Base-by-base conservation (phyloP, 2,329 filamentous ascomycete species). In the Leptographium procerum region DNA sequence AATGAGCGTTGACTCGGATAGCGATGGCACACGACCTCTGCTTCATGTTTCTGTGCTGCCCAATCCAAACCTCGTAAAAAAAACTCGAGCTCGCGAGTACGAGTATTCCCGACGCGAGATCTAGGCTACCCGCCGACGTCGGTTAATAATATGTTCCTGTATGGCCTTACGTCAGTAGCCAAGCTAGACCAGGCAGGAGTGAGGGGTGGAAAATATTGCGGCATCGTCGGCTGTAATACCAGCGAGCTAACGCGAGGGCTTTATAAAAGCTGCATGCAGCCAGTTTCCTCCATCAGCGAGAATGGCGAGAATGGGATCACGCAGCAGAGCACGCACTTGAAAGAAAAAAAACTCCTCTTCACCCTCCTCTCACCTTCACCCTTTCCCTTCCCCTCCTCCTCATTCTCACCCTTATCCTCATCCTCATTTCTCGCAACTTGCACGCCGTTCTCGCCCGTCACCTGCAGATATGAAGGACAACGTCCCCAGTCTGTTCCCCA, bases 401-500 rank as follows among this genome's bases (percentile, higher is more conserved):
- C 26, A 6, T 14, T 71, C 48, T 74, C 56, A 24, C 26, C 24
- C 26, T 7, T 22, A 6, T 9, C 26, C 29, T 16, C 28, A n/a
- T 16, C 24, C 7, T 14, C n/a, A n/a, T 26, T 10, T 11, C 22
- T 47, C 53, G 10, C 26, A 9, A 22, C 6, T 24, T 45, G n/a
- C 3, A 8, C 26, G 1, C 29, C 34, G 24, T 11, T 19, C 13
- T 28, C 31, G 31, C n/a, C 36, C 24, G 6, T 16, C 13, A 16
- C 22, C 9, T 48, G 16, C 59, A 64, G 47, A 19, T n/a, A 76
- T 76, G 74, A 75, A 74, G 63, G 64, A 67, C 26, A 70, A 69
- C 64, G 64, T 64, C n/a, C 68, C 70, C 28, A 63, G 67, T 29
- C 70, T 78, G 40, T 78, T 76, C 64, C 68, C 72, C 34, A 77